phyloP scores from a whole-genome alignment of 176 grass and related monocot genomes.

The Cenchrus purpureus region DNA sequence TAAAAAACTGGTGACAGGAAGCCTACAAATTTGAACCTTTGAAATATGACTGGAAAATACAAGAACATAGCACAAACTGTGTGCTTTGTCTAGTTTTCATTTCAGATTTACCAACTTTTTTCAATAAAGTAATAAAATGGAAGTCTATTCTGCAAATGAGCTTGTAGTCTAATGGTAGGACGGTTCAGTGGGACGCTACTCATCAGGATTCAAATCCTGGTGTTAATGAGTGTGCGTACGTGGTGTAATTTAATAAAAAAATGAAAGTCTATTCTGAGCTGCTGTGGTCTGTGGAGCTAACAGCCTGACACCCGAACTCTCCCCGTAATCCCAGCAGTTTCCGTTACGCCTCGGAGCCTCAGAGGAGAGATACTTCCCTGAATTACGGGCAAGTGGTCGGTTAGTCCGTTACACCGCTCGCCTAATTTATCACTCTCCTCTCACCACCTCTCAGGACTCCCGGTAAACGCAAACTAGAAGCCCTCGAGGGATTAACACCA shows the following conservation, averaged over 20 bases:
- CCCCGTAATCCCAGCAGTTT: conserved; percentile 31
- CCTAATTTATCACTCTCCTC: conserved; percentile 31
- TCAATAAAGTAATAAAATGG: background rate
- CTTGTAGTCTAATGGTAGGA: too few species aligned
- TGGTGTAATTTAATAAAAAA: background rate
- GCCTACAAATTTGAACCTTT: background rate
- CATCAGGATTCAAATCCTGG: too few species aligned
- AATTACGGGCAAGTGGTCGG: conserved; percentile 25
- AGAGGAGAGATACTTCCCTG: conserved; percentile 10
- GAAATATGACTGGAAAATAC: background rate
- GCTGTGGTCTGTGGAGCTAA: background rate
- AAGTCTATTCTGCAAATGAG: background rate
- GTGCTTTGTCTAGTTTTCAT: background rate
- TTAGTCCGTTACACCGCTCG: conserved; percentile 30
- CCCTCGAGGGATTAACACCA: background rate
- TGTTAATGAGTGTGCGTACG: too few species aligned
- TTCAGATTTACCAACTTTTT: background rate
- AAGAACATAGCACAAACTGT: background rate
- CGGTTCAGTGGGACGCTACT: too few species aligned
- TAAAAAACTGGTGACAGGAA: background rate
- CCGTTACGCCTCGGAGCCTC: conserved; percentile 5
- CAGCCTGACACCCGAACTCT: background rate
- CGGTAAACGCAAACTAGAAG: conserved; percentile 4
- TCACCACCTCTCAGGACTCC: background rate
- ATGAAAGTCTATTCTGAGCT: background rate